Conservation (phyloP, 2,329 filamentous ascomycete genomes). For the Akanthomyces muscarius region DNA sequence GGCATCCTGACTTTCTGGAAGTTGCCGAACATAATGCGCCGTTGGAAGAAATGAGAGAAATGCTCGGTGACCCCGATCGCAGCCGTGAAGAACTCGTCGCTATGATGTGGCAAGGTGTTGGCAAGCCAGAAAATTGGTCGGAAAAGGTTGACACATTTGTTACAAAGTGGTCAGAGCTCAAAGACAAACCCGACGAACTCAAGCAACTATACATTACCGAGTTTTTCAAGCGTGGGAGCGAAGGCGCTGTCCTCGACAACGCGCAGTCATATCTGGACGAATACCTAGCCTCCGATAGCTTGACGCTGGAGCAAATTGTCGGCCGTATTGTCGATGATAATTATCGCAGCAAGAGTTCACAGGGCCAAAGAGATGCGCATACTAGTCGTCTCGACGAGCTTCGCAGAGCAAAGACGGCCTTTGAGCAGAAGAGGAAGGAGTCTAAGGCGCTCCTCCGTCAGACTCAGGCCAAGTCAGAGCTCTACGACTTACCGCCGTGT, state of each 20-base stretch:
- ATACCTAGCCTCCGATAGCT: constrained; percentile 26
- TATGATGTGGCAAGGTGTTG: constrained; percentile 35
- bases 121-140: constrained; percentile 31
- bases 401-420: constrained; percentile 44
- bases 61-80: constrained; percentile 36
- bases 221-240: constrained; percentile 38
- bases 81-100: constrained; percentile 35
- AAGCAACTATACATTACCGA: constrained; percentile 38
- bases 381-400: constrained; percentile 42
- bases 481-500: constrained; percentile 39
- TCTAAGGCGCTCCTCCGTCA: constrained; percentile 33
- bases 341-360: constrained; percentile 27
- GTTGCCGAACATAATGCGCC: constrained; percentile 28
- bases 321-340: constrained; percentile 31
- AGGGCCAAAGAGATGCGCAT: constrained; percentile 37
- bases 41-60: constrained; percentile 31
- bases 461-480: constrained; percentile 30
- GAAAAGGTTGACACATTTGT: constrained; percentile 32
- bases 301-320: constrained; percentile 33
- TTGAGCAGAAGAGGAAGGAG: constrained; percentile 42
- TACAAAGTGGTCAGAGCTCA: constrained; percentile 30
- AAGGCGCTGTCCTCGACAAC: constrained; percentile 30
- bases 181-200: constrained; percentile 30
- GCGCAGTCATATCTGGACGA: constrained; percentile 39
- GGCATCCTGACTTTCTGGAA: constrained; percentile 36